Percentiles rank a stretch among this genome's conserved stretches.
These are phyloP conservation scores for Penicillium sp. DNA, from an alignment of 2,329 filamentous ascomycete species.

Conservation along the genomic window DNA sequence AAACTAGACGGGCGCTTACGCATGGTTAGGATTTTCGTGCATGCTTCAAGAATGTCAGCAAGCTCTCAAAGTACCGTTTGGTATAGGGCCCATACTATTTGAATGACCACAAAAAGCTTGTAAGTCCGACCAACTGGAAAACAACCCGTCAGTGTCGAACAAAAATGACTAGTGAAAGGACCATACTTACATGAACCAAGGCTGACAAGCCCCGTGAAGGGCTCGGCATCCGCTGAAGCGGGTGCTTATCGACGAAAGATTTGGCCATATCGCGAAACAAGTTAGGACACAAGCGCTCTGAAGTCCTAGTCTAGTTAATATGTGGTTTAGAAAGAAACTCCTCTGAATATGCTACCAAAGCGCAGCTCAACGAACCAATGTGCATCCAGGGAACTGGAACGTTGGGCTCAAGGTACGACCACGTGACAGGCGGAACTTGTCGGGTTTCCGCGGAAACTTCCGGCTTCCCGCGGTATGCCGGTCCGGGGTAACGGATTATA, in stretches of 20 bases:
- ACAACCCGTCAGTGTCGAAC: background rate
- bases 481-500: background rate
- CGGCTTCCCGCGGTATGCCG: constrained; percentile 18
- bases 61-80: background rate
- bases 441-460: background rate
- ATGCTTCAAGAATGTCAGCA: constrained; percentile 31
- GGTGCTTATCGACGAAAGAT: constrained; percentile 36
- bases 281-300: background rate
- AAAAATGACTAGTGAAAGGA: background rate
- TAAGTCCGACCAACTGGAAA: constrained; percentile 37
- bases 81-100: constrained; percentile 41
- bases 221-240: constrained; percentile 43
- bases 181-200: constrained; percentile 40
- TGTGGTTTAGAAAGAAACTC: background rate
- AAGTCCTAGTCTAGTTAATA: background rate
- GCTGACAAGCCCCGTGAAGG: constrained; percentile 45
- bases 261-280: constrained; percentile 12
- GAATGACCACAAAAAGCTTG: constrained; percentile 45
- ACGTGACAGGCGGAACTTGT: constrained; percentile 12
- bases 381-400: constrained; percentile 1
- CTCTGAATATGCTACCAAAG: background rate
- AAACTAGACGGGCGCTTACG: constrained; percentile 25
- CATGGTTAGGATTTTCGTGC: constrained; percentile 42
- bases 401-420: background rate
- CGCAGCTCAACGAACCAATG: background rate